Evolutionary conservation across 2,329 filamentous ascomycete genomes (phyloP).

Genomic region (Phialophora chinensis): DNA sequence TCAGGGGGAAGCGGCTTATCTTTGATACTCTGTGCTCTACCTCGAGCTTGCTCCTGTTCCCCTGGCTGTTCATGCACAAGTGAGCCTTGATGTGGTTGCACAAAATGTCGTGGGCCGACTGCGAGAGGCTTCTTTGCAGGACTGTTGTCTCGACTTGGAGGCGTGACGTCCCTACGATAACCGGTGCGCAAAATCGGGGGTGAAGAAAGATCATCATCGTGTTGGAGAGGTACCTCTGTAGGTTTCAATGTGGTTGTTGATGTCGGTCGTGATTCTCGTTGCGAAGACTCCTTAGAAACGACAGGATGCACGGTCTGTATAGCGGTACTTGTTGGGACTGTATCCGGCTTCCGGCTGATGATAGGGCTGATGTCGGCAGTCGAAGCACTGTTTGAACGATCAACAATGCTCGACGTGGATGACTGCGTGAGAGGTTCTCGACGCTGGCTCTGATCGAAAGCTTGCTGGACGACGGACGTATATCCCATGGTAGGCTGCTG

Average conservation of each 20-base stretch:
- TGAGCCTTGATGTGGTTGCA: conserved; percentile 54
- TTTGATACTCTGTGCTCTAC: conserved; percentile 1
- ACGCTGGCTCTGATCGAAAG: conserved; percentile 66
- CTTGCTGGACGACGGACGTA: conserved; percentile 66
- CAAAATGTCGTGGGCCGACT: conserved; percentile 49
- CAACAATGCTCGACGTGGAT: conserved; percentile 57
- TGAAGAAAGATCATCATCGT: conserved; percentile 33
- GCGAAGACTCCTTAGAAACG: conserved; percentile 35
- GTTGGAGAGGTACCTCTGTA: conserved; percentile 1
- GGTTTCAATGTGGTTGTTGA: conserved; percentile 42
- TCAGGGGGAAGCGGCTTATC: conserved; percentile 42
- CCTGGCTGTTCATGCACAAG: conserved; percentile 36
- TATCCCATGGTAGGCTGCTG: conserved; percentile 63
- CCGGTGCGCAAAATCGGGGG: conserved; percentile 56
- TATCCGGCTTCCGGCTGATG: conserved; percentile 62
- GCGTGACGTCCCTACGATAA: conserved; percentile 63
- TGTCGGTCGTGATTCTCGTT: conserved; percentile 32
- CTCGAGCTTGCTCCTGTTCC: background rate
- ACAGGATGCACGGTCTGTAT: conserved; percentile 60
- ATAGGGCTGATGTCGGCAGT: conserved; percentile 70
- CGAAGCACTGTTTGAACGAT: conserved; percentile 66
- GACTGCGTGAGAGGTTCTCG: conserved; percentile 59
- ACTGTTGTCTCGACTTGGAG: conserved; percentile 64
- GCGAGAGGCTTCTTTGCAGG: conserved; percentile 65
- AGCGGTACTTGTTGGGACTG: conserved; percentile 47